Conservation (phyloP, 164 flowering plant species). For the Buxus sempervirens region DNA sequence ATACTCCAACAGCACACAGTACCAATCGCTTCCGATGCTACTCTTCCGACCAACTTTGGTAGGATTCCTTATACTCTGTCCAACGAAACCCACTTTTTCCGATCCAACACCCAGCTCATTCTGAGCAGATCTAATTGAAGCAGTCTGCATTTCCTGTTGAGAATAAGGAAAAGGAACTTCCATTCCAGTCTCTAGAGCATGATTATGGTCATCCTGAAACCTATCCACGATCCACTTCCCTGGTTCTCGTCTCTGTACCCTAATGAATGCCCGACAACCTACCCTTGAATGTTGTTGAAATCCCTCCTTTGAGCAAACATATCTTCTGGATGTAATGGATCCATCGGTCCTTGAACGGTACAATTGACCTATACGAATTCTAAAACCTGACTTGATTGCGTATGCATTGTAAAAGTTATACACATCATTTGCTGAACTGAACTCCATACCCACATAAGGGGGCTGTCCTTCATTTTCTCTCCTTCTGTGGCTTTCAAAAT, state of each 20-base stretch:
- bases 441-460: constrained; percentile 49
- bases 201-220: constrained; percentile 44
- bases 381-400: constrained; percentile 43
- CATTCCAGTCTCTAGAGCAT: constrained; percentile 1
- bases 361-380: constrained; percentile 55
- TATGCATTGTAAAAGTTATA: constrained; percentile 40
- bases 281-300: constrained; percentile 58
- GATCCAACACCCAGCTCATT: constrained; percentile 34
- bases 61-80: constrained; percentile 17
- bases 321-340: constrained; percentile 49
- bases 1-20: constrained; percentile 41
- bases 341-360: constrained; percentile 58
- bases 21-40: constrained; percentile 48
- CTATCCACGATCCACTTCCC: constrained; percentile 61
- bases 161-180: constrained; percentile 4
- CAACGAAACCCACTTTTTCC: constrained; percentile 28
- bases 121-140: constrained; percentile 20
- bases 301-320: constrained; percentile 67
- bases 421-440: constrained; percentile 51
- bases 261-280: constrained; percentile 59
- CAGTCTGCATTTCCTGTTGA: background rate
- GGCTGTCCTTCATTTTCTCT: constrained; percentile 25
- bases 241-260: constrained; percentile 47
- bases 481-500: background rate
- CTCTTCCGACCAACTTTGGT: constrained; percentile 27